Evolutionary conservation across 176 grass and related monocot genomes (phyloP), one percentile per base, ranked within the genome.

Genomic region (Tuctoria greenei): DNA sequence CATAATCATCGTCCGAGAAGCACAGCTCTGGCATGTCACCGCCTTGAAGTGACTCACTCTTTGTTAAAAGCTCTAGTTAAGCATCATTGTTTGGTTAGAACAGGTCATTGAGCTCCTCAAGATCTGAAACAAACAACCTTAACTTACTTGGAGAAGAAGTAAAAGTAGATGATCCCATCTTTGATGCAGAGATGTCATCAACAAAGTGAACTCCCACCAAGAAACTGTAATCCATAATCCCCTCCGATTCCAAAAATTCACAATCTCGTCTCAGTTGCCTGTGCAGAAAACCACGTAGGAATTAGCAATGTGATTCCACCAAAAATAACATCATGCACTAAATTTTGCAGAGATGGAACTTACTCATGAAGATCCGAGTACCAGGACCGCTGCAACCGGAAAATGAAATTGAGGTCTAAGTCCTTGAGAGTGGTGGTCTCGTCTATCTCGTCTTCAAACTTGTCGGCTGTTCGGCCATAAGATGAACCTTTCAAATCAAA

Each of bases 401-500:
- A 98, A 42, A 94, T 80, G 82, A 94, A 98, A 47, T 95, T 94
- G 47, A 98, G 91, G 68, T 98, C 95, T 41, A 98, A 76, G 73
- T 98, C 95, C 76, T 98, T 98, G n/a, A 98, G 85, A 13, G 89
- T 98, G 16, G 95, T 98, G 26, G 91, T 98, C 67, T 98, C 95
- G 82, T 98, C 95, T 35, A 98, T 95, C 41, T 98, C 95, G 71
- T 86, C 91, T 36, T 95, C 87, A 64, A 90, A 82, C 67, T 98
- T 98, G 60, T 92, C 91, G 41, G 87, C 86, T n/a, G 81, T 95
- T 68, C 95, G 88, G 25, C 95, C 95, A 74, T 98, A 82, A 0
- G 95, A 98, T 74, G 95, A 98, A 66, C 95, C 95, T 85, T 98
- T 98, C 40, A 98, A 83, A 82, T 98, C 95, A 47, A 98, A 98